Conservation (phyloP, 441 rosid genomes). For the Erodium moschatum region DNA sequence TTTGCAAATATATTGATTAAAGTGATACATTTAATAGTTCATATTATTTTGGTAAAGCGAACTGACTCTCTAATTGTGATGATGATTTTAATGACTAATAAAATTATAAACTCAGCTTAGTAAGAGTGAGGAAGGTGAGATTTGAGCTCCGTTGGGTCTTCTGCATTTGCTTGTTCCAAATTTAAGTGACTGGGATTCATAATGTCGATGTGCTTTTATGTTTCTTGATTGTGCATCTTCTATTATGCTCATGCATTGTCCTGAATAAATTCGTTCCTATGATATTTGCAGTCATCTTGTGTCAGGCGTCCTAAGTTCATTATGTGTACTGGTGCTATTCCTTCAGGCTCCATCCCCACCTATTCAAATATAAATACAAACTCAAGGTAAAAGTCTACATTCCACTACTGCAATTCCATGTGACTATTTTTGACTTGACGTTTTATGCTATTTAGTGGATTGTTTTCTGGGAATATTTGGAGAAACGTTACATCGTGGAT, state of each 20-base stretch:
- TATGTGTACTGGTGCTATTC: constrained; percentile 74
- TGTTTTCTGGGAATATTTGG: constrained; percentile 72
- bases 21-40: not conserved
- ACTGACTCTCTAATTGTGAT: not conserved
- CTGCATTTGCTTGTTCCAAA: not conserved
- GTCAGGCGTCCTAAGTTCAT: constrained; percentile 78
- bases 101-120: not conserved
- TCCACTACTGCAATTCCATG: not conserved
- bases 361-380: constrained; percentile 47
- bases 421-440: constrained; percentile 15
- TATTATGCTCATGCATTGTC: not conserved
- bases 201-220: not conserved
- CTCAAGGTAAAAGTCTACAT: constrained; percentile 36
- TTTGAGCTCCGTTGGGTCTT: not conserved
- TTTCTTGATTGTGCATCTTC: not conserved
- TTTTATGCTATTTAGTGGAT: constrained; percentile 40
- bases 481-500: constrained; percentile 79
- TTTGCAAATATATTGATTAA: not conserved
- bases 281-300: constrained; percentile 54
- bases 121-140: not conserved
- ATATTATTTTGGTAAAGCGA: not conserved
- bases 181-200: not conserved
- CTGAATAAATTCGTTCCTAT: constrained; percentile 15
- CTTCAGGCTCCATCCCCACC: constrained; percentile 63
- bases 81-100: not conserved